Evolutionary conservation across 106 monocot species (phyloP), one percentile per base, ranked within the genome.

Genomic region (Dendrobium huoshanense): DNA sequence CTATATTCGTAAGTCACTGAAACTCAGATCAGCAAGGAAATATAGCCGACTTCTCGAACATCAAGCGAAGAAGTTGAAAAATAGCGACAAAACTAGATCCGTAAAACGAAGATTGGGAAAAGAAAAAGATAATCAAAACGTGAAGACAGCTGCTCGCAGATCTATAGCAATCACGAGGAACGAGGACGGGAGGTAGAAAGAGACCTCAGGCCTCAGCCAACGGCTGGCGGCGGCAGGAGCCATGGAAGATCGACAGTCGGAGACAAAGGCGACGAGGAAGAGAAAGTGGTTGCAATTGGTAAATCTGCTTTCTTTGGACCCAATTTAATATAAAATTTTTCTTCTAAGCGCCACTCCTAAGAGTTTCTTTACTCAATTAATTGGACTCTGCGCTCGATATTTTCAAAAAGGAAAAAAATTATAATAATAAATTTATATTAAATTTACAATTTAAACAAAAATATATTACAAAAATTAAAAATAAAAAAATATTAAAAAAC

Each of bases 191-290:
- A 51, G 13, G 51, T 13, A 51, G 51, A 13, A 51, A 74, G 47
- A 67, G 20, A 84, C 89, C 89, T 89, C 89, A 33, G 89, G 89
- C 67, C 89, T 84, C 25, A 89, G 77, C 89, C 89, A 89, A 29
- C 83, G 72, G 42, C 41, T 86, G 29, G 47, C 45, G 41, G 85
- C 45, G 41, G 88, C 24, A 8, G 82, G 41, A 42, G 86, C 79
- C 82, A 82, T 82, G 74, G 74, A 42, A 18, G 7, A 74, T 5
- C 44, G 18, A 42, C 42, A 20, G 74, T 24, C 15, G 33, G n/a
- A 37, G 11, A 37, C 73, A 45, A 10, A 51, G 43, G 43, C 0
- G 6, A 16, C 16, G 1, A 37, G 1, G 22, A 22, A n/a, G 74
- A 4, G 22, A 9, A 48, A 44, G 43, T 19, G 7, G 74, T 44